Evolutionary conservation across 768 basidiomycete genomes (phyloP), one percentile per base, ranked within the genome.

Genomic region (Naematelia aurantialba): DNA sequence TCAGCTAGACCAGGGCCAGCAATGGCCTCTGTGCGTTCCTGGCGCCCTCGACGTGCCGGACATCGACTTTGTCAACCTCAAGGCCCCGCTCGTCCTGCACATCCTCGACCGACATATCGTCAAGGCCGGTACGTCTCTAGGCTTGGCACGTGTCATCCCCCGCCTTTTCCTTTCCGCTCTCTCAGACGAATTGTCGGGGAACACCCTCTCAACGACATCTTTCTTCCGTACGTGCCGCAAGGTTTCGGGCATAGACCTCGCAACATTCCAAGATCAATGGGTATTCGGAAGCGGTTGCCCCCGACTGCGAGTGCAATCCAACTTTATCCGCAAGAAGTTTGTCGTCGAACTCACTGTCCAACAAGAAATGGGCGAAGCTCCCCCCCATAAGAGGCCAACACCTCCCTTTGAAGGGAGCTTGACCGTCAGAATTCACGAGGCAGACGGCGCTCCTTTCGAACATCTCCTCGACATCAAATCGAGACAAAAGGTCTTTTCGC

Each of bases 381-480:
- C 82, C 61, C 75, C 74, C 11, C 84, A 60, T 56, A 70, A 71
- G 53, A 65, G 69, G 49, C 92, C 93, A 21, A 88, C 96, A 1
- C 80, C 84, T 5, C 85, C 89, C 67, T 99, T 99, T 67, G 93
- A 97, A 86, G 96, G 96, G 17, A 90, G 92, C 81, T 91, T 99
- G 88, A 98, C 96, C 25, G 88, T 99, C 59, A 89, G 96, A 27
- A 96, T 98, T 52, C 94, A 98, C 71, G 96, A 99, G 81, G 96
- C 94, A 0, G 96, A 99, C 74, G 96, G 94, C 2, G 98, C 96
- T 34, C 94, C 96, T 0, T 98, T 97, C 73, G 96, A 99, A 75
- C 96, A 99, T 73, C 91, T 99, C 22, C 81, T 99, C 44, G 91
- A 96, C 73, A 90, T 98, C 60, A 85, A 87, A 42, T 84, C 83